These are phyloP conservation scores for Waltergamsia citrina DNA, from an alignment of 2,329 filamentous ascomycete species.

Conservation along the genomic window DNA sequence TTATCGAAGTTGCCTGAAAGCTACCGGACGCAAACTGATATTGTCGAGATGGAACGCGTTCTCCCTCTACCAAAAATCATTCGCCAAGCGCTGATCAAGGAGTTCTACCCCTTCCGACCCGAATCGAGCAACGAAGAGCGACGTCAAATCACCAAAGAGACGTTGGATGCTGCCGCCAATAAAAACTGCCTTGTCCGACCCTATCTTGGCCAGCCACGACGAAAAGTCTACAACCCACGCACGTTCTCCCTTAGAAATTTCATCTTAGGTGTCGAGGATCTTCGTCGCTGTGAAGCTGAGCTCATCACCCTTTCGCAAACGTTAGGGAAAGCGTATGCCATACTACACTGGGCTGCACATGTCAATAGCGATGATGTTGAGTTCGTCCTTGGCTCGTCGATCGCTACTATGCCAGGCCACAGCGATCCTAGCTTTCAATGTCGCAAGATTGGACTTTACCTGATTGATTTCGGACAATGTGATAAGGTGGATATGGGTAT, in stretches of 20 bases:
- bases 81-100: slow-evolving; percentile 7
- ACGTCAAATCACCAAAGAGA: not conserved
- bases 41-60: slow-evolving; percentile 10
- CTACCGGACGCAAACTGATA: not conserved
- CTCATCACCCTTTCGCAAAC: slow-evolving; percentile 6
- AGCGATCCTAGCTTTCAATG: slow-evolving; percentile 7
- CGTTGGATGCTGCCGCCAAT: slow-evolving; percentile 7
- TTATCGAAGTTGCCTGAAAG: slow-evolving; percentile 1
- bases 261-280: slow-evolving; percentile 5
- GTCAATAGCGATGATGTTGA: slow-evolving; percentile 12
- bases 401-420: slow-evolving; percentile 8
- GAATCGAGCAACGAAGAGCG: not conserved
- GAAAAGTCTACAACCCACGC: not conserved
- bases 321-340: slow-evolving; percentile 11
- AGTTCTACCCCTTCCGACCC: slow-evolving; percentile 7
- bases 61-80: slow-evolving; percentile 10
- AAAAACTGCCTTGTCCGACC: slow-evolving; percentile 12
- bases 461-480: slow-evolving; percentile 14
- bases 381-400: slow-evolving; percentile 11
- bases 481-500: slow-evolving; percentile 8
- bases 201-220: slow-evolving; percentile 9
- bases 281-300: slow-evolving; percentile 7
- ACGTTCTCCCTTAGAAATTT: slow-evolving; percentile 6
- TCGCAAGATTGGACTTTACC: slow-evolving; percentile 6
- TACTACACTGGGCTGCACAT: slow-evolving; percentile 12